Conservation (phyloP, 371 early-diverging fungal genomes). For the Catenaria anguillulae region DNA sequence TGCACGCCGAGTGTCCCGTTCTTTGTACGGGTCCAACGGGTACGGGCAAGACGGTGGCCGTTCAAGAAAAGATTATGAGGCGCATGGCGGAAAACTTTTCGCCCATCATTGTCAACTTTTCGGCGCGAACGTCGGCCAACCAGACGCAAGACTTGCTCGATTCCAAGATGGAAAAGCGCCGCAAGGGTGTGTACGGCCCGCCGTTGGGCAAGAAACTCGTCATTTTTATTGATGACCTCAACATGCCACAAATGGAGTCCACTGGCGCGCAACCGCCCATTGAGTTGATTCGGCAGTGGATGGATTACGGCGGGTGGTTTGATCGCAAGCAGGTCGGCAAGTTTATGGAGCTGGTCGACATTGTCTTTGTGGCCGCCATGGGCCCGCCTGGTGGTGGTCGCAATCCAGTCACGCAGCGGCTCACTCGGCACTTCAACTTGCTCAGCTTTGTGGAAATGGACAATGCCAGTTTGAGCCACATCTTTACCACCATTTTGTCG, state of each 20-base stretch:
- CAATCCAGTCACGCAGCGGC: constrained; percentile 35
- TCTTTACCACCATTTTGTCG: constrained; percentile 34
- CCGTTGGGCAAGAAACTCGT: constrained; percentile 26
- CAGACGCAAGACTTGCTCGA: constrained; percentile 42
- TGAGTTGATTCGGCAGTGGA: constrained; percentile 42
- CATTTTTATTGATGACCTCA: constrained; percentile 39
- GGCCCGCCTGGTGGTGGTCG: constrained; percentile 44
- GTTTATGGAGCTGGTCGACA: constrained; percentile 42
- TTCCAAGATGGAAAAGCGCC: constrained; percentile 35
- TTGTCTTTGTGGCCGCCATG: constrained; percentile 37
- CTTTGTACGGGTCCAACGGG: constrained; percentile 39
- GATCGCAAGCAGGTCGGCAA: constrained; percentile 39
- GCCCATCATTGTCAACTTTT: constrained; percentile 38
- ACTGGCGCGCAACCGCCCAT: constrained; percentile 43
- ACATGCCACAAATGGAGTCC: constrained; percentile 40
- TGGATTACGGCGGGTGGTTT: constrained; percentile 38
- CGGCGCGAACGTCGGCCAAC: constrained; percentile 37
- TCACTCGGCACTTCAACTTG: constrained; percentile 38
- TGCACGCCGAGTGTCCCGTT: constrained; percentile 29
- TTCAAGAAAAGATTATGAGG: constrained; percentile 32
- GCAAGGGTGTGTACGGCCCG: constrained; percentile 23
- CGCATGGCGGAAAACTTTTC: constrained; percentile 24
- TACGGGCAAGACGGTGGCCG: constrained; percentile 37
- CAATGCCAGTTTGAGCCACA: constrained; percentile 25
- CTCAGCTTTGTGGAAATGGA: constrained; percentile 39